Evolutionary conservation across 2,329 filamentous ascomycete species (phyloP).

Genomic region (Sporothrix curviconia): DNA sequence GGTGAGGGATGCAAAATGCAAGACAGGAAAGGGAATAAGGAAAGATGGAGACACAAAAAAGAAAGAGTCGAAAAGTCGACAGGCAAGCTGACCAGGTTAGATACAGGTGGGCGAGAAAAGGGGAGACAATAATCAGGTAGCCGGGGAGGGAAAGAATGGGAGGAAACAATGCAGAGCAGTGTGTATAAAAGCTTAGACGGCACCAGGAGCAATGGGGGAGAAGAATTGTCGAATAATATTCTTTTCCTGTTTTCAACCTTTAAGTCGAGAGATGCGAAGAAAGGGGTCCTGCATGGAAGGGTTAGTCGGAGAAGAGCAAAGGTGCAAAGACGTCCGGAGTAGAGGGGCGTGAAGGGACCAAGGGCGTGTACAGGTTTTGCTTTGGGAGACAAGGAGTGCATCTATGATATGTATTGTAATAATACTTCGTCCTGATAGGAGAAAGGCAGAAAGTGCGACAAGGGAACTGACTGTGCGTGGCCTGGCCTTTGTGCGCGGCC

Average conservation of each 20-base stretch:
- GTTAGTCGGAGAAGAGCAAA: neutral
- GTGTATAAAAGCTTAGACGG: neutral
- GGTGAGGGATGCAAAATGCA: neutral
- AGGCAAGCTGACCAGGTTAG: neutral
- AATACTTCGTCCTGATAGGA: too few relatives aligned
- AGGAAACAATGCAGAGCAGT: neutral
- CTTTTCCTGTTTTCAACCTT: neutral
- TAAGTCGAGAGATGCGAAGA: neutral
- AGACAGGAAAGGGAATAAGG: neutral
- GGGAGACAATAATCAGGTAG: neutral
- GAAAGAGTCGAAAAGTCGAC: neutral
- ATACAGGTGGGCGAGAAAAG: neutral
- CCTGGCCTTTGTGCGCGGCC: slow-evolving; percentile 7
- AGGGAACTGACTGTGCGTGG: neutral
- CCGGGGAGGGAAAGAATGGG: neutral
- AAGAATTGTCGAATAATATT: neutral
- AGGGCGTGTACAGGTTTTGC: neutral
- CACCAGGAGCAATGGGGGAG: neutral
- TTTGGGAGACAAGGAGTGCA: neutral
- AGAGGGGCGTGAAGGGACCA: neutral
- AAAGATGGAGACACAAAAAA: neutral
- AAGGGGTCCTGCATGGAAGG: neutral
- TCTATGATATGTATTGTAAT: neutral
- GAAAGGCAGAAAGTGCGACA: neutral
- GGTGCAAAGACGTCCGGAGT: neutral